Percentiles rank a stretch among this genome's conserved stretches.
Evolutionary conservation across 805 yeast genomes (phyloP).

Genomic region (Wickerhamiella sergipiensis): DNA sequence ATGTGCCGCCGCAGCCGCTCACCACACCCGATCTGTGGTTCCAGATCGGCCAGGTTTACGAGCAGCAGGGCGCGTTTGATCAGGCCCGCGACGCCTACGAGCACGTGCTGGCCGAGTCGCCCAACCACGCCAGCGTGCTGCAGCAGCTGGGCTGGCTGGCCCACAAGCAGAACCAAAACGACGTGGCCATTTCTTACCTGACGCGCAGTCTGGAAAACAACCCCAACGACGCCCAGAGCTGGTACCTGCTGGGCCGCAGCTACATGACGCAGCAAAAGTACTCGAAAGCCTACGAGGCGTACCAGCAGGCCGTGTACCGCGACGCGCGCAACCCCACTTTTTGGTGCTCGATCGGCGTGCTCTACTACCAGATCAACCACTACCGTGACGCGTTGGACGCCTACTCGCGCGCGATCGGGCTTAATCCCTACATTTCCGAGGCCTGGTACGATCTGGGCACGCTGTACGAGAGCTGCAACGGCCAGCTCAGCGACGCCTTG

Average conservation of each 20-base stretch:
- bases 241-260: conserved; percentile 94
- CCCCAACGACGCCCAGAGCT: conserved; percentile 82
- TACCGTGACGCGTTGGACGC: conserved; percentile 96
- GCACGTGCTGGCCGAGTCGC: conserved; percentile 76
- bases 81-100: conserved; percentile 94
- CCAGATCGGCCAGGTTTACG: conserved; percentile 92
- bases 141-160: conserved; percentile 94
- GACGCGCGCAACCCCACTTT: conserved; percentile 95
- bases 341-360: conserved; percentile 93
- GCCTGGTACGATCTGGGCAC: conserved; percentile 99
- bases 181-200: conserved; percentile 66
- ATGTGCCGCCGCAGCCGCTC: conserved; percentile 87
- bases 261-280: conserved; percentile 94
- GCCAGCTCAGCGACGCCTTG: conserved; percentile 85
- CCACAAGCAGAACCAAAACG: conserved; percentile 60
- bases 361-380: conserved; percentile 91
- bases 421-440: conserved; percentile 91
- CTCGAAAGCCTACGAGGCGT: conserved; percentile 93
- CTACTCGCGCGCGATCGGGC: conserved; percentile 87
- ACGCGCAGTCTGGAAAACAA: conserved; percentile 84
- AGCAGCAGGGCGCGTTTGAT: conserved; percentile 80
- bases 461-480: conserved; percentile 90
- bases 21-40: conserved; percentile 98
- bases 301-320: conserved; percentile 95
- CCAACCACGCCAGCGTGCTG: conserved; percentile 88